Evolutionary conservation across 305 asterid species (phyloP), one percentile per base, ranked within the genome.

Genomic region (Rubia tinctorum): DNA sequence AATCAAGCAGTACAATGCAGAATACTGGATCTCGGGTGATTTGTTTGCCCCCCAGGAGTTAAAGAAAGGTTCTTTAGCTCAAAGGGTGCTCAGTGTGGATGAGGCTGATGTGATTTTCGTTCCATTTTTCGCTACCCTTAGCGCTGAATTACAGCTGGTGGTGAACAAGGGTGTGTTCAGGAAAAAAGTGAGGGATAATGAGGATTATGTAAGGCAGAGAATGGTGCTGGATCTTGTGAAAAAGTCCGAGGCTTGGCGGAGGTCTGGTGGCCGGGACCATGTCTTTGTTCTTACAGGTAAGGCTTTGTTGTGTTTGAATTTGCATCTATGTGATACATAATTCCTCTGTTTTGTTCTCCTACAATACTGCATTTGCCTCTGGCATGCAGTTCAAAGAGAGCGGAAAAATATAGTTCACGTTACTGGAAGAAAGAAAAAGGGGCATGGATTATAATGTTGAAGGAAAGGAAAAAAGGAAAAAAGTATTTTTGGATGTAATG

Each of bases 1-100:
- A 34, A 89, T 90, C 71, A 92, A 92, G 76, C 98, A 94, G 87
- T 92, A 94, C 82, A 94, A 96, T 75, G 97, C 96, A 1, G 99
- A 94, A 83, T 94, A 92, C 75, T 94, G 99, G 99, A 90, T 94
- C 80, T 72, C 88, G 91, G 99, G 96, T 0, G 98, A 90, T 81
- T 71, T 94, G 73, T 51, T 88, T 80, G 76, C 96, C 8, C 83
- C 88, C 17, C 82, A 81, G 44, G 88, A 78, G 44, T 17, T 75
- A 22, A 90, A 85, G 67, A 76, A 69, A 7, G 86, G 79, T 56
- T 94, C 98, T 70, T 82, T 89, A 66, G 92, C 92, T 47, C 79
- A 67, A 51, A 91, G 92, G 90, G 97, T 89, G 53, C 80, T 75
- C 47, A 87, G 80, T 73, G 71, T 42, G 23, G 71, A 66, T 75